Evolutionary conservation across 2,329 filamentous ascomycete species (phyloP).

Genomic region (Aspergillus luchuensis): DNA sequence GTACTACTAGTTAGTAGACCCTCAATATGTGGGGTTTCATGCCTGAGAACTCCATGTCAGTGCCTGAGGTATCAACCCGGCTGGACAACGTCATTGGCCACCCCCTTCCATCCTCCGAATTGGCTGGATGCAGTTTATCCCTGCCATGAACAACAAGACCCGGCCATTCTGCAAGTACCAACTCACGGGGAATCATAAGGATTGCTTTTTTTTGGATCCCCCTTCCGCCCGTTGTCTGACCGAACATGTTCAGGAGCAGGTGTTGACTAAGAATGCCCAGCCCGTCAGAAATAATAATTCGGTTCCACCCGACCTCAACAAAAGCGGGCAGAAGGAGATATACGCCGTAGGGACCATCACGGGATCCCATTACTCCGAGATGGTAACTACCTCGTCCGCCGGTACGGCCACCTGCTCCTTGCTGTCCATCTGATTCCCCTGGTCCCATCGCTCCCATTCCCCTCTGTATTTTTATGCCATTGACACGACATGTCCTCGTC

Average conservation of each 20-base stretch:
- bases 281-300: slow-evolving; percentile 3
- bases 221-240: neutral
- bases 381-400: slow-evolving; percentile 10
- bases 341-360: slow-evolving; percentile 51
- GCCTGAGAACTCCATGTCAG: neutral
- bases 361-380: slow-evolving; percentile 30
- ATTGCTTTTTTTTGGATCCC: neutral
- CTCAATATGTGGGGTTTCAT: neutral
- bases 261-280: neutral
- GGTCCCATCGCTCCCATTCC: slow-evolving; percentile 21
- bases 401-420: neutral
- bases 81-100: slow-evolving; percentile 1
- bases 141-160: neutral
- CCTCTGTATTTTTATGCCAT: slow-evolving; percentile 12
- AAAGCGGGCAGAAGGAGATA: slow-evolving; percentile 47
- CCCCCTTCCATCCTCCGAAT: neutral
- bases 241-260: neutral
- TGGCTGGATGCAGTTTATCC: neutral
- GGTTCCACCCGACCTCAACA: slow-evolving; percentile 22
- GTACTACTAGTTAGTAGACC: too few relatives aligned
- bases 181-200: neutral
- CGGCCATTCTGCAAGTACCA: neutral
- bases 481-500: slow-evolving; percentile 35
- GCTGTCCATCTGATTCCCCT: neutral
- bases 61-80: neutral